Conservation (phyloP, 2,329 filamentous ascomycete genomes). For the Xylariaceae sp. region DNA sequence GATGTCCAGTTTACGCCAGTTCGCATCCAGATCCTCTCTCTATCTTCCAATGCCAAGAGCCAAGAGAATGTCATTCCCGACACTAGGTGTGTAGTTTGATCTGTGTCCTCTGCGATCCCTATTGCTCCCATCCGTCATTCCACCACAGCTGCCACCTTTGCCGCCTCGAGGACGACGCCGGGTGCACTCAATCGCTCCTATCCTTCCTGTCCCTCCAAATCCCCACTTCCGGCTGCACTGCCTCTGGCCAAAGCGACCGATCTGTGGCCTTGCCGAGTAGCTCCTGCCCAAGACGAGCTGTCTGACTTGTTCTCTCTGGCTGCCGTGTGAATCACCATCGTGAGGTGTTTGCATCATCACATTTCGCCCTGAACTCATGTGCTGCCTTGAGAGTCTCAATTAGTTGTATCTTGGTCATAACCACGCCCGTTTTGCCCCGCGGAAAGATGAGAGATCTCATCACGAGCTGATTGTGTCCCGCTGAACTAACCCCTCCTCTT, state of each 20-base stretch:
- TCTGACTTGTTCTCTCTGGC: constrained; percentile 1
- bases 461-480: constrained; percentile 6
- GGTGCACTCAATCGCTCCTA: background rate
- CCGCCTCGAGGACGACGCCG: background rate
- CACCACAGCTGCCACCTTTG: background rate
- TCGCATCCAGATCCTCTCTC: constrained; percentile 2
- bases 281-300: constrained; percentile 5
- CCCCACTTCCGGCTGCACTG: background rate
- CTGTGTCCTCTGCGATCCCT: background rate
- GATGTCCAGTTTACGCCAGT: background rate
- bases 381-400: background rate
- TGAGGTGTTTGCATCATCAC: background rate
- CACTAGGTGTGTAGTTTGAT: background rate
- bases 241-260: background rate
- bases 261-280: background rate
- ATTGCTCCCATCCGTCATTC: background rate
- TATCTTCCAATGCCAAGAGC: constrained; percentile 8
- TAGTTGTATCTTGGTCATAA: constrained; percentile 6
- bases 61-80: background rate
- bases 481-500: constrained; percentile 4
- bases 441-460: constrained; percentile 11
- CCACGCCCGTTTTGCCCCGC: background rate
- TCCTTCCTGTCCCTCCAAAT: constrained; percentile 3
- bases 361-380: background rate
- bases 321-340: background rate